These are phyloP conservation scores for Gracilariopsis chorda DNA, from an alignment of 23 red algal genomes.

Conservation along the genomic window DNA sequence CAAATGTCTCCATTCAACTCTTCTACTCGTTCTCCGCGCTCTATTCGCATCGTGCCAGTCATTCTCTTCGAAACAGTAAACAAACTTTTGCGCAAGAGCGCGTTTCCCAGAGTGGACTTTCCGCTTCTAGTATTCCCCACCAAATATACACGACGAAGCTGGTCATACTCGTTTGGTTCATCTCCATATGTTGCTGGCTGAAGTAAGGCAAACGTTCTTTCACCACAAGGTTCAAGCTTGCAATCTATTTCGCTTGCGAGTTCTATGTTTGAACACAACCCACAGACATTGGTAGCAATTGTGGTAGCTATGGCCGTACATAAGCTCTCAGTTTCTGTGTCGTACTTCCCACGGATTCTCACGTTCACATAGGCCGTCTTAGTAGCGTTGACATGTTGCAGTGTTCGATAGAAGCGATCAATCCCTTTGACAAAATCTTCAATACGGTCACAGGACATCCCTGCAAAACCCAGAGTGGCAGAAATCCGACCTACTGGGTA, in stretches of 20 bases:
- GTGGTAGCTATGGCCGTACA: neutral
- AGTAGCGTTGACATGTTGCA: neutral
- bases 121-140: neutral
- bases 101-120: neutral
- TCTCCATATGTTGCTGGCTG: neutral
- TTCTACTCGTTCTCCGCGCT: neutral
- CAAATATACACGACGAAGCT: neutral
- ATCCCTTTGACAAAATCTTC: neutral
- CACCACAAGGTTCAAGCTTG: neutral
- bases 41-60: neutral
- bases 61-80: neutral
- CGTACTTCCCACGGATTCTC: neutral
- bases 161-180: neutral
- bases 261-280: neutral
- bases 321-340: neutral
- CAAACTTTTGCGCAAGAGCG: neutral
- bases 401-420: neutral
- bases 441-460: neutral
- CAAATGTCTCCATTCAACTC: neutral
- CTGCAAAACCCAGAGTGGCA: neutral
- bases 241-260: neutral
- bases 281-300: neutral
- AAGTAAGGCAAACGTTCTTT: neutral
- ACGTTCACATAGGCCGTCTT: neutral
- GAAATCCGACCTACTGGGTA: neutral